Percentiles rank a stretch among this genome's conserved stretches.
phyloP scores from a whole-genome alignment of 208 protist genomes.

The Acanthamoeba lenticulata region DNA sequence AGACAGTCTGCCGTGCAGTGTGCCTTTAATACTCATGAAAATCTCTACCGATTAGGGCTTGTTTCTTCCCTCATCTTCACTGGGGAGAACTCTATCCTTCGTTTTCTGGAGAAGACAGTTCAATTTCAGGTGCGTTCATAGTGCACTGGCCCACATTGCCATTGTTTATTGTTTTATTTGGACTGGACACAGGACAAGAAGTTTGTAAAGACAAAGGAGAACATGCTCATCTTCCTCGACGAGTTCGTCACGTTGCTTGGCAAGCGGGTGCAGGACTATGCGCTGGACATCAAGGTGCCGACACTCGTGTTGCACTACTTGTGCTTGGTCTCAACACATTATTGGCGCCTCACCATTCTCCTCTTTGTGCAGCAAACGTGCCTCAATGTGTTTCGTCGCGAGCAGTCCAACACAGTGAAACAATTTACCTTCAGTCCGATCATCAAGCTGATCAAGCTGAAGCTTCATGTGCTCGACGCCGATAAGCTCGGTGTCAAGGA shows the following conservation, averaged over 20 bases:
- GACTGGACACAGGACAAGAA: constrained; percentile 25
- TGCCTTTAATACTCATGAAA: background rate
- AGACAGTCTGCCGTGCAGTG: background rate
- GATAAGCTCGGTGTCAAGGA: constrained; percentile 69
- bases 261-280: constrained; percentile 66
- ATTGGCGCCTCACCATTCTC: background rate
- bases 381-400: constrained; percentile 64
- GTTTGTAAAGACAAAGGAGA: constrained; percentile 61
- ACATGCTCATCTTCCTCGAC: constrained; percentile 60
- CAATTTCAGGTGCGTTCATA: background rate
- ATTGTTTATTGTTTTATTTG: background rate
- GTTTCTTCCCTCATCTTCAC: constrained; percentile 33
- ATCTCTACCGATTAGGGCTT: constrained; percentile 5
- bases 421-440: constrained; percentile 65
- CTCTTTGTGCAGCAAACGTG: constrained; percentile 32
- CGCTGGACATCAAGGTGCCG: constrained; percentile 51
- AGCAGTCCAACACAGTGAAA: constrained; percentile 74
- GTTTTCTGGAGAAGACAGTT: constrained; percentile 57
- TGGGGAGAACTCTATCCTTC: constrained; percentile 47
- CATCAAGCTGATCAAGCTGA: constrained; percentile 69
- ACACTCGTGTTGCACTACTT: background rate
- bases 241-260: constrained; percentile 62
- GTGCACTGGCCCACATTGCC: background rate
- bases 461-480: constrained; percentile 66
- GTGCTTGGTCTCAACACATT: too few species aligned